Evolutionary conservation across 2,329 filamentous ascomycete genomes (phyloP), one percentile per base, ranked within the genome.

Genomic region (Sphaerulina populicola): DNA sequence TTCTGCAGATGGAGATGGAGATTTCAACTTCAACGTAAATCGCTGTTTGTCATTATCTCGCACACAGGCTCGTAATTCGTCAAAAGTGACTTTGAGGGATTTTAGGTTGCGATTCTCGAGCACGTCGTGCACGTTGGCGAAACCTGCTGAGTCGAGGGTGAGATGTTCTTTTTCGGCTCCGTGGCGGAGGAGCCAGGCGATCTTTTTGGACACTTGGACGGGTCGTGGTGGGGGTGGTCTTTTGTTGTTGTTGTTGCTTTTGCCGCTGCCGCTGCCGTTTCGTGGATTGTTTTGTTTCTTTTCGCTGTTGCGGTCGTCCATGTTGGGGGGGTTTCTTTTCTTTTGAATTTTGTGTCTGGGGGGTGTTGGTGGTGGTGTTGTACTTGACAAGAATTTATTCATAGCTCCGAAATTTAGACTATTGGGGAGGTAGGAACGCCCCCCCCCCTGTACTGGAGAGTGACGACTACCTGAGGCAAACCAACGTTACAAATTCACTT

Each of bases 31-130:
- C 64, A 97, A 75, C 1, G 82, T 80, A 73, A 94, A 98, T 36
- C 93, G 86, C 69, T 96, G 86, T 72, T 98, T 98, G 64, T 91
- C 86, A 65, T 88, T 94, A 44, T 78, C 78, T 11, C 74, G 69
- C 10, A 96, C 89, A 12, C 84, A 77, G 8, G 75, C 67, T 48
- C 79, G 74, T 56, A 98, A 76, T 59, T 96, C 91, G 2, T 75
- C 71, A 51, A 95, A 78, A 0, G 84, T 86, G n/a, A 85, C 79
- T 55, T 86, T 76, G 8, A 94, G 75, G 3, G 79, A 80, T 56
- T 79, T 80, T 49, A 96, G 69, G 40, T 75, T 77, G 46, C 73
- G 73, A 66, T 78, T 81, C 61, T 71, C 69, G 33, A 85, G 72
- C 58, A 82, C 72, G 56, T 82, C 79, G 29, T 71, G 68, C 29